Base-by-base conservation (phyloP, 345 rosid species). In the Linum lewisii region DNA sequence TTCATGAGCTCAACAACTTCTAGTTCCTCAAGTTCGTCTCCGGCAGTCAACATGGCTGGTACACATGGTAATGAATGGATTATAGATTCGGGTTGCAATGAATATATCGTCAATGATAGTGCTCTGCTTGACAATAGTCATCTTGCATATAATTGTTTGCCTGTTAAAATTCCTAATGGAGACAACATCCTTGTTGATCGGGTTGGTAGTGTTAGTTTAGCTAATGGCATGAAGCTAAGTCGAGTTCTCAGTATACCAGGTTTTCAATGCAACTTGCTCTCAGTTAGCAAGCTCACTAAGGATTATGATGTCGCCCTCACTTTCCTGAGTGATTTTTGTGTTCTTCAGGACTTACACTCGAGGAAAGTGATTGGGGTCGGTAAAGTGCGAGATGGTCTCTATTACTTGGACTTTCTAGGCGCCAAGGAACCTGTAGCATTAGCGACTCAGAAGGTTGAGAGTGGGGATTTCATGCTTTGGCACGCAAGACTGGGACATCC, bases 351-450 rank as follows among this genome's bases (percentile, higher is more conserved):
- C 58, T 34, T 58, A 66, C 57, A 15, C 10, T 25, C 20, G 7
- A 66, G 51, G 51, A 66, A 57, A 51, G 7, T 58, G 69, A 65
- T 65, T 65, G 34, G 51, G 22, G 50, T 58, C 49, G 63, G 69
- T 65, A 60, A 18, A 38, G 16, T 7, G 29, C 7, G 57, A 0
- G 21, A 60, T 52, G 59, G 32, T 1, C 20, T 66, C 0, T 66
- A 60, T 6, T 52, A 60, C 20, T 23, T 60, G 34, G 59, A 66
- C 15, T 26, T n/a, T n/a, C n/a, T n/a, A n/a, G n/a, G 24, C 14
- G 32, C 23, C 2, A 51, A 25, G 5, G 36, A 1, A 7, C 53
- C 32, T 24, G 53, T 29, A 45, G 44, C 53, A 24, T 5, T 53
- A 14, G 0, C 14, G 24, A 21, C 37, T 11, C 9, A 5, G n/a